A percentile compares a stretch with the other conserved stretches of the same genome.
These are phyloP conservation scores for Lipomyces japonicus DNA, from an alignment of 805 yeast species.

Conservation along the genomic window DNA sequence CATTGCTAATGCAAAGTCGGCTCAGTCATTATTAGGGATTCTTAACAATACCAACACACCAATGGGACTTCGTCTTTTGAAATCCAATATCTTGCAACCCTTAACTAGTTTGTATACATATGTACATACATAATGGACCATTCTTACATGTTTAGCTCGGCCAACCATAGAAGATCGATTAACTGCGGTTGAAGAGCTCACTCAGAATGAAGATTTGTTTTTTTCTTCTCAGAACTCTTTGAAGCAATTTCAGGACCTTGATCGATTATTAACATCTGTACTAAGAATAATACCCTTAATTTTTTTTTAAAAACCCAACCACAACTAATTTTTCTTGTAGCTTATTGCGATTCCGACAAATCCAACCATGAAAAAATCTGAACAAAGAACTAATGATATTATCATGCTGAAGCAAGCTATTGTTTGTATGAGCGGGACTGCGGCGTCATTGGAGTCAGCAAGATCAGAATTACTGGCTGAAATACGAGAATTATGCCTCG, in stretches of 20 bases:
- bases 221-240: slow-evolving; percentile 31
- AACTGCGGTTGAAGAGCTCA: slow-evolving; percentile 41
- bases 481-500: slow-evolving; percentile 32
- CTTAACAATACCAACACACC: slow-evolving; percentile 44
- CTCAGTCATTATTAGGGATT: slow-evolving; percentile 39
- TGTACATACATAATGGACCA: background rate
- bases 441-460: slow-evolving; percentile 22
- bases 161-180: slow-evolving; percentile 40
- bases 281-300: background rate
- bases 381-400: slow-evolving; percentile 44
- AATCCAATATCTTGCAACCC: slow-evolving; percentile 48
- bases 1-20: slow-evolving; percentile 32
- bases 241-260: slow-evolving; percentile 41
- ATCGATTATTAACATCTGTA: slow-evolving; percentile 40
- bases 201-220: slow-evolving; percentile 24
- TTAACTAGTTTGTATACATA: slow-evolving; percentile 35
- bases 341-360: slow-evolving; percentile 35
- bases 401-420: slow-evolving; percentile 43
- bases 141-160: slow-evolving; percentile 27
- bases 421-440: slow-evolving; percentile 28
- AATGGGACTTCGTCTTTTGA: slow-evolving; percentile 47
- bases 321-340: slow-evolving; percentile 1
- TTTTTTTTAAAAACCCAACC: too few species aligned
- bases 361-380: slow-evolving; percentile 32
- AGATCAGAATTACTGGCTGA: slow-evolving; percentile 21